Evolutionary conservation across 768 basidiomycete species (phyloP).

Genomic region (Suillus fuscotomentosus): DNA sequence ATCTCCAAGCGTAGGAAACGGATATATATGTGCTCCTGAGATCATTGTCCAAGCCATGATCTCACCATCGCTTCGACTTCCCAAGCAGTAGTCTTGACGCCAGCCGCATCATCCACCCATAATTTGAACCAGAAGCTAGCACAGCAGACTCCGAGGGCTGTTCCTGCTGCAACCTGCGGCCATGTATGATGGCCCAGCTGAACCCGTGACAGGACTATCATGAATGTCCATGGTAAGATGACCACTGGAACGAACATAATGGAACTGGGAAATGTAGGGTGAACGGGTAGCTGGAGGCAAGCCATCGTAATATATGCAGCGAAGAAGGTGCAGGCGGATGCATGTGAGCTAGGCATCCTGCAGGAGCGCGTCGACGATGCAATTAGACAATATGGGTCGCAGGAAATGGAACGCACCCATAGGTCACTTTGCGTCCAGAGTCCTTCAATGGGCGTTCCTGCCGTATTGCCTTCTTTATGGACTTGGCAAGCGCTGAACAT

Average conservation of each 20-base stretch:
- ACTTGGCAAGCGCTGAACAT: constrained; percentile 59
- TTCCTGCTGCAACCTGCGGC: constrained; percentile 64
- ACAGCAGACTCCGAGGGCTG: constrained; percentile 51
- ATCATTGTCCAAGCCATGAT: background rate
- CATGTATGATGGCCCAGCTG: constrained; percentile 79
- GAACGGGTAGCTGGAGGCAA: constrained; percentile 55
- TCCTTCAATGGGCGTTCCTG: constrained; percentile 58
- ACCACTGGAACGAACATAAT: constrained; percentile 40
- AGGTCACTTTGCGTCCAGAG: constrained; percentile 50
- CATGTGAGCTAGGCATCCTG: constrained; percentile 87
- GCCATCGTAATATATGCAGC: constrained; percentile 61
- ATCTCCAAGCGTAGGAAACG: background rate
- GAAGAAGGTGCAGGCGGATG: constrained; percentile 65
- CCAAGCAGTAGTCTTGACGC: constrained; percentile 20
- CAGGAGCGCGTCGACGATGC: background rate
- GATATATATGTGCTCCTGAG: background rate
- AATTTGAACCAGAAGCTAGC: constrained; percentile 55
- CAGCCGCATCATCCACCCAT: constrained; percentile 41
- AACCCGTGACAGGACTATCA: constrained; percentile 62
- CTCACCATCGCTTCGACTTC: constrained; percentile 11
- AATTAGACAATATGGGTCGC: background rate
- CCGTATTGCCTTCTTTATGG: constrained; percentile 56
- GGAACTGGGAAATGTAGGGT: constrained; percentile 46
- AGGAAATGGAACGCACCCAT: constrained; percentile 52
- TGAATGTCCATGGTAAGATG: constrained; percentile 51